Evolutionary conservation across 805 yeast genomes (phyloP), one percentile per base, ranked within the genome.

Genomic region (Sungouiozyma ichnusensis): DNA sequence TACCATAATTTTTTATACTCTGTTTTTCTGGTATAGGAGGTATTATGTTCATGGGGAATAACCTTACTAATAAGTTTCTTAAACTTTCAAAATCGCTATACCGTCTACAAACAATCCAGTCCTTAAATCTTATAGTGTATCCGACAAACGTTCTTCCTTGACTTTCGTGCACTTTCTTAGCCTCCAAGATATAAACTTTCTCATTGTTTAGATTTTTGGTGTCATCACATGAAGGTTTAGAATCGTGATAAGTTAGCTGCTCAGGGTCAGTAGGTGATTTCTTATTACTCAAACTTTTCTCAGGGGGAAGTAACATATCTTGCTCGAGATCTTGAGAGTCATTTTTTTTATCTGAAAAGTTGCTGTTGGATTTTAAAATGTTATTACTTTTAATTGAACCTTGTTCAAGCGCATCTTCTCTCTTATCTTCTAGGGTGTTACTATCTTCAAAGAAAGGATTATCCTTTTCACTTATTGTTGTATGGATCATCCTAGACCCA

Each of bases 21-120:
- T 83, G 88, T 58, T 83, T 83, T 66, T 80, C 85, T 0, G 98
- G 98, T n/a, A 92, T 85, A 0, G 97, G 95, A 2, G 98, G 97
- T 2, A 92, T 74, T 3, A 92, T 71, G 4, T 78, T 64, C 33
- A 90, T 77, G 1, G 97, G 97, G 53, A 84, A 87, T 27, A 85
- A 65, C 53, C 78, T 78, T 4, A 77, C 67, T 19, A 92, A 69
- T 3, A 81, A 73, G 36, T 72, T 77, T 41, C 96, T 66, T 24
- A 92, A 69, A 42, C 82, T 74, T 55, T 86, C 97, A 61, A 92
- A 92, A 57, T 92, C 98, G 36, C 94, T 84, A 61, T 90, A 92
- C 36, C 97, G 67, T 52, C 97, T 69, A 27, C 83, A 73, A 6
- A 85, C 86, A 14, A 72, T 67, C 5, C 71, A 33, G n/a, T 51